These are phyloP conservation scores for Debaryomyces coudertii DNA, from an alignment of 1,139 yeast genomes.

Conservation along the genomic window DNA sequence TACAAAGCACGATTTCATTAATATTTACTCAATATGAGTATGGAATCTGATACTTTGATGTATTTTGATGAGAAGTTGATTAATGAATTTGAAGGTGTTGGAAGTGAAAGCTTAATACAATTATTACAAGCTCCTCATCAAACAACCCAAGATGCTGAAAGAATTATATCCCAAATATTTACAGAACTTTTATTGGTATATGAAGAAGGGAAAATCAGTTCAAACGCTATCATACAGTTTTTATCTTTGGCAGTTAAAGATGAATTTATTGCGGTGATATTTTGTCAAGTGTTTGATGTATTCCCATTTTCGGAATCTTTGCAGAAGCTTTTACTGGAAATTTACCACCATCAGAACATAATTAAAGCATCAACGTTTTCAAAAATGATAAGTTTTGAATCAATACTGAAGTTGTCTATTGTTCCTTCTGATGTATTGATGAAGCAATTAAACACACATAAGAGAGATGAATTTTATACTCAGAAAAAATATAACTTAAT, in stretches of 20 bases:
- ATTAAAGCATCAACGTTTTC: slow-evolving; percentile 45
- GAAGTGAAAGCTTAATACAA: slow-evolving; percentile 34
- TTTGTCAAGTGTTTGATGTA: slow-evolving; percentile 50
- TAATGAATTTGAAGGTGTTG: slow-evolving; percentile 31
- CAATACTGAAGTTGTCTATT: slow-evolving; percentile 39
- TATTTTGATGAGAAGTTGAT: slow-evolving; percentile 36
- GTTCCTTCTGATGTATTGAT: slow-evolving; percentile 43
- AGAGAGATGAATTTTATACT: slow-evolving; percentile 62
- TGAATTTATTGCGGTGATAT: slow-evolving; percentile 39
- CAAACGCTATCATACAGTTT: slow-evolving; percentile 31
- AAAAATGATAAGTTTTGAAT: slow-evolving; percentile 36
- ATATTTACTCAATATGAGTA: slow-evolving; percentile 1
- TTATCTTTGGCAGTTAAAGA: slow-evolving; percentile 33
- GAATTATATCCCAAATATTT: slow-evolving; percentile 26
- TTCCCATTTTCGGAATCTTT: slow-evolving; percentile 40
- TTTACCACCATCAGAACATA: slow-evolving; percentile 29
- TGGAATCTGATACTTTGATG: slow-evolving; percentile 14
- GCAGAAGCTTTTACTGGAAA: slow-evolving; percentile 30
- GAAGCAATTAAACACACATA: slow-evolving; percentile 46
- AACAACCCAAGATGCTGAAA: slow-evolving; percentile 21
- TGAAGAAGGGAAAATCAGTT: slow-evolving; percentile 29
- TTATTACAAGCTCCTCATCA: slow-evolving; percentile 28
- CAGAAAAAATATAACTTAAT: slow-evolving; percentile 73
- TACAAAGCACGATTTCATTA: not conserved
- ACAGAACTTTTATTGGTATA: slow-evolving; percentile 41